A percentile compares a stretch with the other conserved stretches of the same genome.
Evolutionary conservation across 2,329 filamentous ascomycete species (phyloP).

Genomic region (Annulohypoxylon truncatum): DNA sequence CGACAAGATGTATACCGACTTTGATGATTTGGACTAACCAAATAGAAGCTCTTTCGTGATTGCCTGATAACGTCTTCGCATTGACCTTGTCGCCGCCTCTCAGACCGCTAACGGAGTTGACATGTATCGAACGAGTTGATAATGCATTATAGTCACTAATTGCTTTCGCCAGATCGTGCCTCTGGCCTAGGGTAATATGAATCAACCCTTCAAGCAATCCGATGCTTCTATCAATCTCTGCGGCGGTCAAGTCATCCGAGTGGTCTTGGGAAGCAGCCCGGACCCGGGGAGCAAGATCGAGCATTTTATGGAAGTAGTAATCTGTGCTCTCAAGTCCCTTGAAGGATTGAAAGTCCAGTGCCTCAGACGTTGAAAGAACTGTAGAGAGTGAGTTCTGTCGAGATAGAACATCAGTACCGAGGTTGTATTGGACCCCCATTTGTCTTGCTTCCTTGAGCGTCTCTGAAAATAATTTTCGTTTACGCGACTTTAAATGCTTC

Average conservation of each 20-base stretch:
- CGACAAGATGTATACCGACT: slow-evolving; percentile 70
- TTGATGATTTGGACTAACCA: slow-evolving; percentile 80
- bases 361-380: slow-evolving; percentile 71
- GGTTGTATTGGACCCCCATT: slow-evolving; percentile 91
- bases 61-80: slow-evolving; percentile 33
- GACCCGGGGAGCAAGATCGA: slow-evolving; percentile 77
- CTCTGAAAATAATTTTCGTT: slow-evolving; percentile 90
- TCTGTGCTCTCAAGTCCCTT: slow-evolving; percentile 62
- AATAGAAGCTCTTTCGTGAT: slow-evolving; percentile 49
- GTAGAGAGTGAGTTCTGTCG: slow-evolving; percentile 77
- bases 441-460: slow-evolving; percentile 83
- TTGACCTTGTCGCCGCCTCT: slow-evolving; percentile 40
- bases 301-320: slow-evolving; percentile 80
- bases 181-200: slow-evolving; percentile 71
- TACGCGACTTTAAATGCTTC: slow-evolving; percentile 90
- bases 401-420: slow-evolving; percentile 77
- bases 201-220: slow-evolving; percentile 90
- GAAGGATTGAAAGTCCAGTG: slow-evolving; percentile 52
- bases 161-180: slow-evolving; percentile 59
- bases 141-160: slow-evolving; percentile 56
- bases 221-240: slow-evolving; percentile 81
- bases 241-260: slow-evolving; percentile 84
- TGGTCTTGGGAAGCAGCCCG: slow-evolving; percentile 77
- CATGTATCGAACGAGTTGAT: slow-evolving; percentile 51
- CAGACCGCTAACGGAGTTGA: slow-evolving; percentile 51